phyloP scores from a whole-genome alignment of 768 basidiomycete genomes.

The Macrolepiota dolichaula region DNA sequence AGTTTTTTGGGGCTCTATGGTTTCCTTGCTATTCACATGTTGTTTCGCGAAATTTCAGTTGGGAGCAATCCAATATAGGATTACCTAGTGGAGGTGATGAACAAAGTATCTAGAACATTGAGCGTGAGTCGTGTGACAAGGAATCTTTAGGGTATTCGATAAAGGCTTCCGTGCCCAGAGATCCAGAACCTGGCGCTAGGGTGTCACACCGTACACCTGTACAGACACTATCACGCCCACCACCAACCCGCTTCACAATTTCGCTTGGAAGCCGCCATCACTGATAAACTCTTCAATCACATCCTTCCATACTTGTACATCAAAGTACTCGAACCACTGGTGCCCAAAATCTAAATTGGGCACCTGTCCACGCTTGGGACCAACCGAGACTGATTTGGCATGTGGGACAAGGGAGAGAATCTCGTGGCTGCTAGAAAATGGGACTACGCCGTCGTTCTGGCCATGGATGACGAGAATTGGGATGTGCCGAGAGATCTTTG shows the following conservation, averaged over 20 bases:
- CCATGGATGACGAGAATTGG: slow-evolving; percentile 40
- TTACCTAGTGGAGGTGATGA: too few species aligned
- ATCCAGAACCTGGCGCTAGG: too few species aligned
- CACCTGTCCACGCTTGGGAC: slow-evolving; percentile 29
- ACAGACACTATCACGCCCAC: neutral
- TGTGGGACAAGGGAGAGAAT: slow-evolving; percentile 33
- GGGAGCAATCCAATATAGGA: too few species aligned
- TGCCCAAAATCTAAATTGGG: slow-evolving; percentile 37
- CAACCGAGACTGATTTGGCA: slow-evolving; percentile 31
- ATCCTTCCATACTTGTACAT: slow-evolving; percentile 34
- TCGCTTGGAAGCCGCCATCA: neutral
- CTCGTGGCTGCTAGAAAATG: slow-evolving; percentile 31
- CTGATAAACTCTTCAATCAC: slow-evolving; percentile 32
- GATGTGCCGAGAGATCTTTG: slow-evolving; percentile 24
- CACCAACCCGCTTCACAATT: neutral
- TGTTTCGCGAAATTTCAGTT: too few species aligned
- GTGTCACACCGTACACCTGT: slow-evolving; percentile 10
- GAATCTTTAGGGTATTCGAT: too few species aligned
- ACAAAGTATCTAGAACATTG: too few species aligned
- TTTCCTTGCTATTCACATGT: too few species aligned
- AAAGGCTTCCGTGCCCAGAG: too few species aligned
- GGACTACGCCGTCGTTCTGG: slow-evolving; percentile 34
- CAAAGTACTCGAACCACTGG: slow-evolving; percentile 46
- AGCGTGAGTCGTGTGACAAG: too few species aligned
- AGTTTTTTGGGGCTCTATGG: too few species aligned